These are phyloP conservation scores for Podospora pseudopauciseta DNA, from an alignment of 495 filamentous ascomycete genomes.

Conservation along the genomic window DNA sequence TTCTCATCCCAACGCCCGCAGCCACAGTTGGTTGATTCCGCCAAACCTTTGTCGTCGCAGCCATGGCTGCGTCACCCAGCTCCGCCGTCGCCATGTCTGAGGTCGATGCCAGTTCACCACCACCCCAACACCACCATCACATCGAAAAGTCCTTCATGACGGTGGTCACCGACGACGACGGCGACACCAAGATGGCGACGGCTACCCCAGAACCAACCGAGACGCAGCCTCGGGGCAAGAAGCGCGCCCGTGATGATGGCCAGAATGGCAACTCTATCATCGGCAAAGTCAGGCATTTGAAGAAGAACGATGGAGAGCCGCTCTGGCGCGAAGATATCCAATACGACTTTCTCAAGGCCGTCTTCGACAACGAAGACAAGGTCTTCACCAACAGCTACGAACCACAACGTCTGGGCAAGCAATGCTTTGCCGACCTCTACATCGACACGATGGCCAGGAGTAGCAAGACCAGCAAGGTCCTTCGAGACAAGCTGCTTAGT, in stretches of 20 bases:
- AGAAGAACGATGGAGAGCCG: slow-evolving; percentile 95
- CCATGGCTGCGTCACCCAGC: slow-evolving; percentile 36
- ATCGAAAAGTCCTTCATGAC: slow-evolving; percentile 37
- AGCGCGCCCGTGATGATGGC: slow-evolving; percentile 35
- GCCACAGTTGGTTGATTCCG: not conserved
- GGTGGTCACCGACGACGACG: slow-evolving; percentile 33
- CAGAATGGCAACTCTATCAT: slow-evolving; percentile 48
- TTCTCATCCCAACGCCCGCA: not conserved
- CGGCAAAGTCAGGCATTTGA: slow-evolving; percentile 91
- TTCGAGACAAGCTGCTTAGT: slow-evolving; percentile 92
- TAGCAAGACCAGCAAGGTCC: slow-evolving; percentile 97
- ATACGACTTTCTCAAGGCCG: slow-evolving; percentile 84
- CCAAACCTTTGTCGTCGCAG: not conserved
- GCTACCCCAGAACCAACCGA: slow-evolving; percentile 34
- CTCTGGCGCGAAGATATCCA: slow-evolving; percentile 98
- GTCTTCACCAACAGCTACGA: slow-evolving; percentile 87
- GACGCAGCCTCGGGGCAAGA: slow-evolving; percentile 32
- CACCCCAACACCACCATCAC: slow-evolving; percentile 5
- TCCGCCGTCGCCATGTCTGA: slow-evolving; percentile 32
- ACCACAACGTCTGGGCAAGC: slow-evolving; percentile 60
- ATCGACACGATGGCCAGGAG: slow-evolving; percentile 98
- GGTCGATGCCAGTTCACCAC: slow-evolving; percentile 34
- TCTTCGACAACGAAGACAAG: slow-evolving; percentile 81
- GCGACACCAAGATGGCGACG: slow-evolving; percentile 31
- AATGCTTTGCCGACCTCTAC: slow-evolving; percentile 93